phyloP scores from a whole-genome alignment of 2,329 filamentous ascomycete species.

The Hypoxylon sp. region DNA sequence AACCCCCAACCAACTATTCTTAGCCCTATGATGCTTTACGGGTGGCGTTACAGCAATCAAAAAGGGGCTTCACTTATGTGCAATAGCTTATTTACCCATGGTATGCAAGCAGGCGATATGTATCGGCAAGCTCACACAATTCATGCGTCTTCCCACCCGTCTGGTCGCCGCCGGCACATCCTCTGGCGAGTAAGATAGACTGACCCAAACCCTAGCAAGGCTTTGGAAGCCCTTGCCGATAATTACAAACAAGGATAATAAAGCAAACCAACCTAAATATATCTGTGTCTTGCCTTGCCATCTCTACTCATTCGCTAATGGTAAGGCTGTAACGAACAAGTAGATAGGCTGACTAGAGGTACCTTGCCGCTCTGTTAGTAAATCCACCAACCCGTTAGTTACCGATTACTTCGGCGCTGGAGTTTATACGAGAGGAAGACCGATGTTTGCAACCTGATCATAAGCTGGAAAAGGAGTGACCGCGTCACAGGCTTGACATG shows the following conservation, averaged over 20 bases:
- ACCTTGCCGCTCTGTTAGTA: background rate
- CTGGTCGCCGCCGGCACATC: background rate
- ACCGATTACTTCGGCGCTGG: background rate
- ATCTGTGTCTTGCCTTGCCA: background rate
- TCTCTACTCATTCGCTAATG: background rate
- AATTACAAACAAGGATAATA: background rate
- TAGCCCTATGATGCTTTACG: background rate
- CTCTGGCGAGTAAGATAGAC: background rate
- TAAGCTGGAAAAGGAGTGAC: background rate
- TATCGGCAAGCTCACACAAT: constrained; percentile 3
- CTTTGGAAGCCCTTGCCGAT: background rate
- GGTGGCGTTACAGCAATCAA: background rate
- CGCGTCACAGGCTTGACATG: background rate
- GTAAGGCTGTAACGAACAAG: background rate
- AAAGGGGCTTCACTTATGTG: background rate
- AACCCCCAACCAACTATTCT: background rate
- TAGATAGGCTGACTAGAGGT: background rate
- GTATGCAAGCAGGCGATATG: constrained; percentile 19
- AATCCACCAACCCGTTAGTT: background rate
- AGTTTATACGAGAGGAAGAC: background rate
- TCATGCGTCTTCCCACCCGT: background rate
- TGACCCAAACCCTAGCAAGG: background rate
- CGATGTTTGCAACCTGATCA: background rate
- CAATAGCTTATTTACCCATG: background rate
- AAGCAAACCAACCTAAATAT: background rate